phyloP scores from a whole-genome alignment of 2,329 filamentous ascomycete species.

The Septoria petroselini region DNA sequence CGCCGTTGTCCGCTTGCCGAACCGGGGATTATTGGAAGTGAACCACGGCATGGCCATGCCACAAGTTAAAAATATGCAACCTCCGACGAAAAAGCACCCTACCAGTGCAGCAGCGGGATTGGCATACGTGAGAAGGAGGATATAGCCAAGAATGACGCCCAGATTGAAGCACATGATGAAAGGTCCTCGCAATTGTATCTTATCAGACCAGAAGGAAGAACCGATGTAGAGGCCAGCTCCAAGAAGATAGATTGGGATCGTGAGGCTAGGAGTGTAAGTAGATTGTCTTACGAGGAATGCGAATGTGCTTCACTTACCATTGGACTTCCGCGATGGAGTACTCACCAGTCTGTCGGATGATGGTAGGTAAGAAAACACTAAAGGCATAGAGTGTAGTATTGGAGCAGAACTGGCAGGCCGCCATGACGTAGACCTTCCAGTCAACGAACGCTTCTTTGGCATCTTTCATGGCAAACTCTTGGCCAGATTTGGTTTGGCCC shows the following conservation, averaged over 20 bases:
- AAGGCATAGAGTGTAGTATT: conserved; percentile 56
- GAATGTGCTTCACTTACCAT: no score
- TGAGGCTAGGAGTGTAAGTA: no score
- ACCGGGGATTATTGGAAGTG: no score
- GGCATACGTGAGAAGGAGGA: no score
- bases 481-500: conserved; percentile 42
- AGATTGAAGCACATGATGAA: conserved; percentile 25
- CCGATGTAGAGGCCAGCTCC: conserved; percentile 48
- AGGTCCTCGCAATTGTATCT: conserved; percentile 28
- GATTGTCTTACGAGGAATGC: no score
- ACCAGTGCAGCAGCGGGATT: no score
- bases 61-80: no score
- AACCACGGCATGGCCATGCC: no score
- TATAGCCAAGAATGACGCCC: conserved; percentile 28
- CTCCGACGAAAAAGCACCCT: no score
- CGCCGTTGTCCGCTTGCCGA: conserved; percentile 27
- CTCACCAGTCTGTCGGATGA: no score
- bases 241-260: conserved; percentile 56
- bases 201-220: conserved; percentile 50
- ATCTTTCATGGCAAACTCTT: conserved; percentile 56
- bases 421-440: conserved; percentile 74
- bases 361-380: conserved; percentile 56
- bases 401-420: conserved; percentile 62
- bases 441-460: conserved; percentile 65
- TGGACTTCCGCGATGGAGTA: no score